Base-by-base conservation (phyloP, 1,284 basidiomycete species). In the Melanopsichium pennsylvanicum region DNA sequence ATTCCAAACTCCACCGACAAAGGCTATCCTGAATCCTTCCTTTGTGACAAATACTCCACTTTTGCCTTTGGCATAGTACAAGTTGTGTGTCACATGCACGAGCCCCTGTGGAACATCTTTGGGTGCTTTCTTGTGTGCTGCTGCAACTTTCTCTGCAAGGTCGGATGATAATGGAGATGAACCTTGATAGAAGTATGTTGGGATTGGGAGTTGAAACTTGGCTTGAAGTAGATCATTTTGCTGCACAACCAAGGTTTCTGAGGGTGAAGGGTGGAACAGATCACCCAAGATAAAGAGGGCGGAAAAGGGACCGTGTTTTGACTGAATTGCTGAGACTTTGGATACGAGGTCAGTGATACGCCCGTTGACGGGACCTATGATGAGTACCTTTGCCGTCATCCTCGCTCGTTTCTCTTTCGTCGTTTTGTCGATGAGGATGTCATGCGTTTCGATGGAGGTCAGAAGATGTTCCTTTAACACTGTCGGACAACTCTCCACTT, bases 121-220 rank as follows among this genome's bases (percentile, higher is more conserved):
- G 18, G n/a, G 35, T 10, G 12, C 29, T 12, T 16, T 33, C 18
- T 29, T 39, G 8, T 27, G 25, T n/a, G 46, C 45, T 40, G 42
- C 26, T 12, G 18, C 31, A 25, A 68, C 23, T 13, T 18, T 48
- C n/a, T 31, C 33, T 8, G 21, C 27, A 3, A 72, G 27, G 4
- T 21, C 15, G 1, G 26, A 2, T 26, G 60, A 12, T 43, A 57
- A 18, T 6, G 42, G 25, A 2, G 26, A 6, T 38, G 86, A 22
- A 92, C 94, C 81, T 92, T 93, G 88, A 85, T 92, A 93, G 67
- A 97, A 88, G 83, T 97, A 97, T 54, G 92, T 94, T 67, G 91
- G 89, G 19, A 96, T 83, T 5, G 95, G 92, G 31, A 89, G 91
- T 90, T 19, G 15, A 21, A 92, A 77, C 26, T 84, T 82, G 1